phyloP scores from a whole-genome alignment of 176 grass and related monocot species.

The Aechmea fasciata region DNA sequence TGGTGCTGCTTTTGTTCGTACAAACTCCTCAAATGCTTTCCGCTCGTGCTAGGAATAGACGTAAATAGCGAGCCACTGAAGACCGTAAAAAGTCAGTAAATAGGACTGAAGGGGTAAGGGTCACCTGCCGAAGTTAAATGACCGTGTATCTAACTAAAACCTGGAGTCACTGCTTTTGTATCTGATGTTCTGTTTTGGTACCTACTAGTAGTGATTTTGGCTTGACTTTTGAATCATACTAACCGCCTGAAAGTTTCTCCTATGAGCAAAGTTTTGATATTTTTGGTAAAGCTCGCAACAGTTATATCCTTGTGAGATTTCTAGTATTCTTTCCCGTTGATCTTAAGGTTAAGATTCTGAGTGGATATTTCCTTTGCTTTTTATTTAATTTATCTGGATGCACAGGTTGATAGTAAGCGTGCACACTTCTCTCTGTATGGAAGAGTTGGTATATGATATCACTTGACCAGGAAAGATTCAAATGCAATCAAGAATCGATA shows the following conservation, averaged over 20 bases:
- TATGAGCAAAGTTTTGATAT: background rate
- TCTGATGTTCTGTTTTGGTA: background rate
- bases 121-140: background rate
- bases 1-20: conserved; percentile 20
- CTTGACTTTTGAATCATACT: background rate
- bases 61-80: conserved; percentile 4
- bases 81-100: no score
- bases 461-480: no score
- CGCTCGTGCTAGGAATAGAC: conserved; percentile 29
- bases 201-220: background rate
- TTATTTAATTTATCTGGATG: no score
- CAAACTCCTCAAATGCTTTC: conserved; percentile 33
- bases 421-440: no score
- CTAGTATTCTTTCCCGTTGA: no score
- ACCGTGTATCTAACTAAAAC: background rate
- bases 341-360: no score
- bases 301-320: no score
- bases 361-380: no score
- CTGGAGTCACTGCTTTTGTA: background rate
- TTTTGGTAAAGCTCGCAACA: background rate
- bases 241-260: background rate
- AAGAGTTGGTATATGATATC: no score
- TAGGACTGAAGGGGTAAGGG: no score
- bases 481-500: no score
- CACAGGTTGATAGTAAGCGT: no score